Conservation (phyloP, 2,329 filamentous ascomycete species). For the Trichophyton mentagrophytes region DNA sequence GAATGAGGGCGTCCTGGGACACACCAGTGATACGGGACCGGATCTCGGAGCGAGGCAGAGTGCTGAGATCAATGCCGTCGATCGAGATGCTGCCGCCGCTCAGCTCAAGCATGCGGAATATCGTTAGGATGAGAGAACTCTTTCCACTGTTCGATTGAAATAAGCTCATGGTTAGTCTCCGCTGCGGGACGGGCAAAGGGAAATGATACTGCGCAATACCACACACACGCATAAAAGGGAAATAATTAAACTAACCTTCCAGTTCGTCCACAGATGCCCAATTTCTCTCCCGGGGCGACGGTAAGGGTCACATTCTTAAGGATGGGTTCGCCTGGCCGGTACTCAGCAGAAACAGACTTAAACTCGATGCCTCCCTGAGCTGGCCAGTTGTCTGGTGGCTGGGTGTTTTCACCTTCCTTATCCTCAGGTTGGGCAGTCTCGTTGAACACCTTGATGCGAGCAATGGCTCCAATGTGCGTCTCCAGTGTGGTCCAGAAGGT, state of each 20-base stretch:
- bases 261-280: slow-evolving; percentile 25
- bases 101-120: slow-evolving; percentile 34
- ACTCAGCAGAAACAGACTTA: slow-evolving; percentile 26
- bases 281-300: slow-evolving; percentile 20
- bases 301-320: slow-evolving; percentile 19
- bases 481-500: slow-evolving; percentile 43
- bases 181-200: not conserved
- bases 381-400: slow-evolving; percentile 26
- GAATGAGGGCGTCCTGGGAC: slow-evolving; percentile 33
- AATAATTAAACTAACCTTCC: slow-evolving; percentile 17
- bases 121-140: slow-evolving; percentile 29
- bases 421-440: slow-evolving; percentile 29
- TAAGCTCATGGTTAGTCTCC: not conserved
- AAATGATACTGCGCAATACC: not conserved
- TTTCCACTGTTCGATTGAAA: slow-evolving; percentile 25
- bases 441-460: slow-evolving; percentile 40
- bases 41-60: slow-evolving; percentile 27
- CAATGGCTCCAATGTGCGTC: slow-evolving; percentile 44
- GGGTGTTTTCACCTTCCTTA: slow-evolving; percentile 24
- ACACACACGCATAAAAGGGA: not conserved
- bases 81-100: slow-evolving; percentile 30
- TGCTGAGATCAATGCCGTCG: slow-evolving; percentile 32
- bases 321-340: slow-evolving; percentile 18
- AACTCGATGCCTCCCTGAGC: slow-evolving; percentile 27
- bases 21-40: slow-evolving; percentile 32